Evolutionary conservation across 371 early-diverging fungal species (phyloP).

Genomic region (Rhizomucor pusillus): DNA sequence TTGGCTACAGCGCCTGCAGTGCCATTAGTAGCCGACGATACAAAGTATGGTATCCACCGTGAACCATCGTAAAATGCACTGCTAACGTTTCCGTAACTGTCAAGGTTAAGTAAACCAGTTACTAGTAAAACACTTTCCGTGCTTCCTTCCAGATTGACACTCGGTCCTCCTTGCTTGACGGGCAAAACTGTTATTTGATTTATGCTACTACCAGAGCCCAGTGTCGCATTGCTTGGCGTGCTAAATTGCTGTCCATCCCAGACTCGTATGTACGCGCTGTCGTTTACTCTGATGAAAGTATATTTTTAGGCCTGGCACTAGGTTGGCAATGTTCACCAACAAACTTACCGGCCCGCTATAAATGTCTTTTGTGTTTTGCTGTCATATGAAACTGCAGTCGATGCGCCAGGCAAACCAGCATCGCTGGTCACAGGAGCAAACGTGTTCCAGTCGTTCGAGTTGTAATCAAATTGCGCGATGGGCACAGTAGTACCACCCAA

Average conservation of each 20-base stretch:
- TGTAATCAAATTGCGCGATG: constrained; percentile 51
- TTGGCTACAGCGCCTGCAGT: constrained; percentile 35
- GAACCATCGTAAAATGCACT: constrained; percentile 66
- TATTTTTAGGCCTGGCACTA: neutral
- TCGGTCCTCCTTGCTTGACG: constrained; percentile 7
- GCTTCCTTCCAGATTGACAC: constrained; percentile 7
- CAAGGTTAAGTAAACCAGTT: constrained; percentile 50
- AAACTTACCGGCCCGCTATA: constrained; percentile 37
- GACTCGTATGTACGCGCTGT: constrained; percentile 26
- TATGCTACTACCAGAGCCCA: constrained; percentile 36
- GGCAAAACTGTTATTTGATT: constrained; percentile 23
- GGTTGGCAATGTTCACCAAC: neutral
- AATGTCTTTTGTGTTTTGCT: constrained; percentile 27
- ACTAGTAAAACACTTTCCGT: constrained; percentile 30
- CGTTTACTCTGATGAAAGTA: constrained; percentile 1
- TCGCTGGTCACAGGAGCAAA: constrained; percentile 28
- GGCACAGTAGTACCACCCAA: constrained; percentile 36
- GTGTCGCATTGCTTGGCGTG: constrained; percentile 10
- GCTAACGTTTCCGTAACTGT: constrained; percentile 46
- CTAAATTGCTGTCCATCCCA: constrained; percentile 42
- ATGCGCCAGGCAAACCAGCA: constrained; percentile 38
- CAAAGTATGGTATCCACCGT: constrained; percentile 64
- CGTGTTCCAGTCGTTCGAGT: constrained; percentile 39
- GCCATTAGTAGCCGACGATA: constrained; percentile 48
- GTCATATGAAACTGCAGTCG: constrained; percentile 33